Percentiles rank a stretch among this genome's conserved stretches.
Evolutionary conservation across 306 rosid genomes (phyloP).

Genomic region (Purshia tridentata): DNA sequence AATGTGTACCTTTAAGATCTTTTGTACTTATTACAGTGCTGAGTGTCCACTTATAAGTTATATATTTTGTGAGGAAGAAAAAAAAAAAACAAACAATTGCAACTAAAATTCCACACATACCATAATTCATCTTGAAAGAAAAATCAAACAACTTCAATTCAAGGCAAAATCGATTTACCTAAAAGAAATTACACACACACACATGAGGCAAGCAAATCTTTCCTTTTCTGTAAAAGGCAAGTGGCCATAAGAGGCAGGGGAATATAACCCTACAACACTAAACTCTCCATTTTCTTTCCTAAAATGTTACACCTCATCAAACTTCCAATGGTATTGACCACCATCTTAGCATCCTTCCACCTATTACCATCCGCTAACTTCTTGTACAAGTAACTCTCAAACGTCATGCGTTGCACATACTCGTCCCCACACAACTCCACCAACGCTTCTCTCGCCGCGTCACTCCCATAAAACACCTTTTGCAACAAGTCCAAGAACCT

Average conservation of each 20-base stretch:
- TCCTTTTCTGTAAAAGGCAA: too few species aligned
- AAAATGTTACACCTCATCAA: constrained; percentile 57
- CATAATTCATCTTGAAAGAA: too few species aligned
- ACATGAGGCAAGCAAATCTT: too few species aligned
- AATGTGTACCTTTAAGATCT: too few species aligned
- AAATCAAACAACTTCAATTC: too few species aligned
- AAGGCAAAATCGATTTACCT: too few species aligned
- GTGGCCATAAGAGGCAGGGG: not conserved
- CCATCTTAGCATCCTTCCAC: constrained; percentile 66
- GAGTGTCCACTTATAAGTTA: too few species aligned
- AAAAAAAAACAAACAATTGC: too few species aligned
- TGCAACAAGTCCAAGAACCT: constrained; percentile 79
- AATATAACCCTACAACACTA: constrained; percentile 17
- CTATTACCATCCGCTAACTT: constrained; percentile 54
- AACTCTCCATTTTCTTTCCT: constrained; percentile 31
- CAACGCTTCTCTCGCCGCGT: constrained; percentile 77
- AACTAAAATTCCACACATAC: too few species aligned
- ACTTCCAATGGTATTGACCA: constrained; percentile 58
- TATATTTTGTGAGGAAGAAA: too few species aligned
- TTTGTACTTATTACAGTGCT: too few species aligned
- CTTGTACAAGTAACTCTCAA: constrained; percentile 85
- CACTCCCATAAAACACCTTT: constrained; percentile 72
- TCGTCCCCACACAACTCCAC: constrained; percentile 92
- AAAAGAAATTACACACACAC: too few species aligned
- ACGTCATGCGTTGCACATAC: constrained; percentile 91